Percentiles rank a stretch among this genome's conserved stretches.
Conservation (phyloP, 805 yeast species). For the Cyberlindnera sargentensis region DNA sequence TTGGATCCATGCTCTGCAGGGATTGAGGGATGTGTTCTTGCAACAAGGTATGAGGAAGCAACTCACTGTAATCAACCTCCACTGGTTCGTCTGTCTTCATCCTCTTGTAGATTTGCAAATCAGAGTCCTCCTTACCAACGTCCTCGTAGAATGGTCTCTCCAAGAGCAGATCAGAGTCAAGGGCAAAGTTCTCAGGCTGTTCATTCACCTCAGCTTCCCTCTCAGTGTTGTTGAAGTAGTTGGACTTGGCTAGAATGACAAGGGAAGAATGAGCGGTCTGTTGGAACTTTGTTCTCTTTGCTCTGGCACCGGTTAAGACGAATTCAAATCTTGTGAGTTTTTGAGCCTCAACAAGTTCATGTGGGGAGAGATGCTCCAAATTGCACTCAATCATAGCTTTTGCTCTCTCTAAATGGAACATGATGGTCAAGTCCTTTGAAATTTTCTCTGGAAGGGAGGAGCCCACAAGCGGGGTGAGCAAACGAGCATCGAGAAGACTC, state of each 20-base stretch:
- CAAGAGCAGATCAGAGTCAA: constrained; percentile 71
- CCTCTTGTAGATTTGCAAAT: constrained; percentile 32
- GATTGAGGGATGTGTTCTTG: constrained; percentile 56
- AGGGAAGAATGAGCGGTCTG: constrained; percentile 62
- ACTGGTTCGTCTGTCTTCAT: constrained; percentile 31
- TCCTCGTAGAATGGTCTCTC: constrained; percentile 70
- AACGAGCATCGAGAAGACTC: constrained; percentile 25
- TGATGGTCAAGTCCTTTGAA: constrained; percentile 33
- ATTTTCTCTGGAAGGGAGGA: constrained; percentile 25
- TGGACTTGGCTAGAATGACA: constrained; percentile 63
- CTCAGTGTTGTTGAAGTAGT: constrained; percentile 14
- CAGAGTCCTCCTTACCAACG: constrained; percentile 41
- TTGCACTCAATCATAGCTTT: constrained; percentile 55
- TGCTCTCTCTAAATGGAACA: constrained; percentile 61
- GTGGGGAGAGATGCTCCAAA: constrained; percentile 54
- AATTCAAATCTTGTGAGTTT: constrained; percentile 53
- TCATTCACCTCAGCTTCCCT: constrained; percentile 30
- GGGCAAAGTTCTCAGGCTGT: constrained; percentile 48
- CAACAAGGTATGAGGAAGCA: constrained; percentile 57
- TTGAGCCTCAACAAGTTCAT: constrained; percentile 48
- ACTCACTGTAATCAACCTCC: constrained; percentile 30
- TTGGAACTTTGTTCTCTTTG: constrained; percentile 82
- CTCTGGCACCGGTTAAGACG: constrained; percentile 80
- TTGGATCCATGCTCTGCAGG: constrained; percentile 61
- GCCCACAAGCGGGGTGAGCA: constrained; percentile 9